Evolutionary conservation across 2,329 filamentous ascomycete genomes (phyloP), one percentile per base, ranked within the genome.

Genomic region (Teratosphaeria zuluensis): DNA sequence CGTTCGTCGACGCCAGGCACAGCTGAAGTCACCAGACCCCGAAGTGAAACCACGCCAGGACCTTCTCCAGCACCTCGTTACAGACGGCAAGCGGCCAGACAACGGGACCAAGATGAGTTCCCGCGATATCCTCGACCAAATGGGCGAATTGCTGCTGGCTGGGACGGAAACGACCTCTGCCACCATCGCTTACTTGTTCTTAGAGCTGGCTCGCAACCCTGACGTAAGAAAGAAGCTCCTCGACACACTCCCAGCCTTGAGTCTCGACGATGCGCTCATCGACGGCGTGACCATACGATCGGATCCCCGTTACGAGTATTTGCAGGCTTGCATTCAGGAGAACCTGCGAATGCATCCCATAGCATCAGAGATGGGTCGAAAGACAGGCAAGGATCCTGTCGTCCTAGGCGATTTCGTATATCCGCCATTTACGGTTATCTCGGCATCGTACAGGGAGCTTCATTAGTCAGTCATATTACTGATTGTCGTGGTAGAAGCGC

Each of bases 351-450:
- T 46, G 42, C 42, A 46, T 46, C 42, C 42, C 42, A 46, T 46
- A 4, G 42, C 42, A 46, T 46, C 42, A 7, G 42, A 46, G 42
- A 46, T 46, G 42, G 42, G 42, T n/a, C 42, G 42, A 7, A 46
- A 46, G n/a, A 46, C 42, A 7, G 42, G 42, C 42, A 46, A 46
- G 7, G 42, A 46, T 4, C 42, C 42, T 16, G 42, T 46, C 14
- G 14, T 46, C 14, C 12, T 56, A 4, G 54, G 35, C 14, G 54
- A 33, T 33, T 48, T 48, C 51, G 62, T 56, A n/a, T 57, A 58
- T 5, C 60, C 57, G 24, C 62, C 42, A 28, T 59, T 61, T n/a
- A 62, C 56, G 51, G 58, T 58, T 19, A 53, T 28, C 42, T 56
- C 11, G 56, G 59, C 4, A 16, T 46, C 42, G 14, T 46, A 46